Evolutionary conservation across 2,329 filamentous ascomycete species (phyloP), one percentile per base, ranked within the genome.

Genomic region (Penicillium frequentans): DNA sequence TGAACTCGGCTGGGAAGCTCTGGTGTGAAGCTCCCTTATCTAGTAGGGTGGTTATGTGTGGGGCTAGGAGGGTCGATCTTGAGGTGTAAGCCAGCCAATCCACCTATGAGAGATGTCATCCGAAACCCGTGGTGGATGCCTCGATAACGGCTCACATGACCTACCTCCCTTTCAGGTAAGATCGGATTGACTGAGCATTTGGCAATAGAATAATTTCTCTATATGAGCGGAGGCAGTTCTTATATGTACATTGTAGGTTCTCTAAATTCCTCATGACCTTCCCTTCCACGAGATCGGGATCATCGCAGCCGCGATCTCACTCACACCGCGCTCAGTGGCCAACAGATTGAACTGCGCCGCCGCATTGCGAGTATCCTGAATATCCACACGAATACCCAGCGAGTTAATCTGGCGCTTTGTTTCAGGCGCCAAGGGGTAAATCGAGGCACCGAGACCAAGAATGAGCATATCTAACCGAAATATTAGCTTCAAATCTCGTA

Each of bases 271-370:
- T 54, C 14, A 49, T 23, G 50, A 59, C 43, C 56, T 64, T 52
- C 71, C 88, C 66, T 81, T 85, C 90, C 91, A 96, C 2, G 91
- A 92, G 52, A 95, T 82, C 0, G 93, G 93, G 73, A 98, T 85
- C 75, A 99, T 73, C 10, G 92, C 93, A 2, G 91, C 93, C 27
- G 92, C 93, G 60, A 98, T 87, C 68, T 93, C 89, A 21, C 86
- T 82, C 6, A 95, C 86, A 1, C 95, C 93, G 51, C 95, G 82
- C 78, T 99, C 95, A 19, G 92, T 98, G n/a, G 92, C 93, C 54
- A 99, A 78, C 68, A 99, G 73, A 71, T 99, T 99, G 75, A 95
- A 99, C 73, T 97, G 92, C 33, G 93, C 89, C 1, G 93, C 91
- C 9, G 95, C 95, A 75, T 98, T 98, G 61, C 91, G 82, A 31